Conservation (phyloP, 1,139 yeast species). For the Spathaspora jeffriesii region DNA sequence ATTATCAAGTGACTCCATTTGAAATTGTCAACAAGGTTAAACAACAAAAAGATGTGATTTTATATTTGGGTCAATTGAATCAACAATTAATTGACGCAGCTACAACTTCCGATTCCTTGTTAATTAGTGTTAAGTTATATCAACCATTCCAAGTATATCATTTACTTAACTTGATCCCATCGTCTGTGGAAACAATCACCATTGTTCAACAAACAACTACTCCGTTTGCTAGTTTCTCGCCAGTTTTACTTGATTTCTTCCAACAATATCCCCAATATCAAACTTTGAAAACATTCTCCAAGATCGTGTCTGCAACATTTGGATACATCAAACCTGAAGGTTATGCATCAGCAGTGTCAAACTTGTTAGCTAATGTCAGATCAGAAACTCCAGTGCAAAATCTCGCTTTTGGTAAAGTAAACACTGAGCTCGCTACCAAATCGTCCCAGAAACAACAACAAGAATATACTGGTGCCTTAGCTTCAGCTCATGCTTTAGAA, state of each 20-base stretch:
- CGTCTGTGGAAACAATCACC: conserved; percentile 56
- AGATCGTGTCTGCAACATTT: conserved; percentile 60
- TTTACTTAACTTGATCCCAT: conserved; percentile 55
- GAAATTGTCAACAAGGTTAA: conserved; percentile 27
- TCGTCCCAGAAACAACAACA: conserved; percentile 25
- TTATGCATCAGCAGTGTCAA: conserved; percentile 43
- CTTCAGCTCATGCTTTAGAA: conserved; percentile 58
- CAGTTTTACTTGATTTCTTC: conserved; percentile 74
- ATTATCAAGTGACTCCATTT: conserved; percentile 31
- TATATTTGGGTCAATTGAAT: conserved; percentile 61
- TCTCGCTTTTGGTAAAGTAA: conserved; percentile 55
- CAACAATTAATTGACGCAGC: conserved; percentile 45
- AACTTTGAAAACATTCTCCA: conserved; percentile 47
- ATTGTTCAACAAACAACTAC: conserved; percentile 61
- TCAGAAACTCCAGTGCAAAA: conserved; percentile 62
- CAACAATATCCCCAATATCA: conserved; percentile 53
- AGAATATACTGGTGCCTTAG: conserved; percentile 33
- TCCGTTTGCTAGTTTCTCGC: conserved; percentile 52
- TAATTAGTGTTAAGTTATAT: conserved; percentile 63
- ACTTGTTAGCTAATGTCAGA: conserved; percentile 54
- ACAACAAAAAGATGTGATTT: conserved; percentile 50
- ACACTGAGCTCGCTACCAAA: conserved; percentile 30
- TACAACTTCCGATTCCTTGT: conserved; percentile 42
- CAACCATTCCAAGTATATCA: conserved; percentile 66
- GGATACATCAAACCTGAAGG: conserved; percentile 43